A percentile compares a stretch with the other conserved stretches of the same genome.
Conservation (phyloP, 2,329 filamentous ascomycete species). For the Ceratocystis diversiconidia region DNA sequence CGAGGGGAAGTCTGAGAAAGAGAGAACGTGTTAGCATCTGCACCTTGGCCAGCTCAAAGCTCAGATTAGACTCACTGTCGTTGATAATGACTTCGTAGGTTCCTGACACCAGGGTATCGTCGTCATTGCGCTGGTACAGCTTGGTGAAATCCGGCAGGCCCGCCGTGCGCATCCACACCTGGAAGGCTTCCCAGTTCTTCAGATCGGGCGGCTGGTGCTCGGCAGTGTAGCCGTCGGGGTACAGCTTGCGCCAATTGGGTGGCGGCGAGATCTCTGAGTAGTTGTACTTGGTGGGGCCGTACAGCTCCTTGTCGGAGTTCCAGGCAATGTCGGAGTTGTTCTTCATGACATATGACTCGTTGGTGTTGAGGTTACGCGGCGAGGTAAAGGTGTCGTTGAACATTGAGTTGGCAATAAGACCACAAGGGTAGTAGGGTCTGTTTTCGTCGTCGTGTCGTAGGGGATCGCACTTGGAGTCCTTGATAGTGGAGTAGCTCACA, state of each 20-base stretch:
- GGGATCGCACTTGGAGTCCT: conserved; percentile 59
- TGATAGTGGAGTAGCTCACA: conserved; percentile 46
- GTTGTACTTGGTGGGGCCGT: conserved; percentile 54
- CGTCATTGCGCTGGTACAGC: conserved; percentile 71
- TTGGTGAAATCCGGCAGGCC: conserved; percentile 92
- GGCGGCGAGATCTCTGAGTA: conserved; percentile 58
- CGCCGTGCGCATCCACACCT: conserved; percentile 98
- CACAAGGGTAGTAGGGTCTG: conserved; percentile 82
- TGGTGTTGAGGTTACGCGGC: conserved; percentile 45
- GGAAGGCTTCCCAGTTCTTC: conserved; percentile 66
- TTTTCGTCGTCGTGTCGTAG: conserved; percentile 40
- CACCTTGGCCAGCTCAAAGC: not conserved
- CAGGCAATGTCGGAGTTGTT: conserved; percentile 68
- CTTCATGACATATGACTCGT: conserved; percentile 57
- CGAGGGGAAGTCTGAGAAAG: conserved; percentile 59
- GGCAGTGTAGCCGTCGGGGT: conserved; percentile 53
- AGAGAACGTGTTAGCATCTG: not conserved
- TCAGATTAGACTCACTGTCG: conserved; percentile 47
- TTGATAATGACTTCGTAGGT: conserved; percentile 64
- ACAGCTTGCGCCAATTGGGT: conserved; percentile 67
- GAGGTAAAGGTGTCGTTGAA: conserved; percentile 84
- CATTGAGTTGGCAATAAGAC: conserved; percentile 86
- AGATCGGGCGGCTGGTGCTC: conserved; percentile 56
- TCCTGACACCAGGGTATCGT: conserved; percentile 49
- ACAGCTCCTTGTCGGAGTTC: conserved; percentile 68